These are phyloP conservation scores for Caloboletus inedulis DNA, from an alignment of 1,284 basidiomycete species.

Conservation along the genomic window DNA sequence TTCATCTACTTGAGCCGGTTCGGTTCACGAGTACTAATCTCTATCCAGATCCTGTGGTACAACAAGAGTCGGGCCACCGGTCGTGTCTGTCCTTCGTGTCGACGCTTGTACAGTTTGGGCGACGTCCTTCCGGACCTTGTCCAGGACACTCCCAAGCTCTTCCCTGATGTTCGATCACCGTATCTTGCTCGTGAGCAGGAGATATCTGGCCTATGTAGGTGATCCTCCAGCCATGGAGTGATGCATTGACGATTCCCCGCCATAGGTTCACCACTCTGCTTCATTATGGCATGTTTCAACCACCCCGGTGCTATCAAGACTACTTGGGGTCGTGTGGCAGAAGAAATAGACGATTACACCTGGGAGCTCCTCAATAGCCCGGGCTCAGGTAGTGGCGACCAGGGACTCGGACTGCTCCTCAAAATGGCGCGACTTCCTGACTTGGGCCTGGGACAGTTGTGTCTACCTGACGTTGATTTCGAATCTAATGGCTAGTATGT, in stretches of 20 bases:
- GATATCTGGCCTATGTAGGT: conserved; percentile 72
- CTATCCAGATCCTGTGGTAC: conserved; percentile 75
- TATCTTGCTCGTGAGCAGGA: conserved; percentile 58
- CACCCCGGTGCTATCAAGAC: conserved; percentile 61
- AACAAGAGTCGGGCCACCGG: conserved; percentile 69
- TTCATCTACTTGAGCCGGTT: conserved; percentile 16
- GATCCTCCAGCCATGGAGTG: neutral
- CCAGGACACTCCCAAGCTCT: conserved; percentile 29
- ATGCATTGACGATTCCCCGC: conserved; percentile 2
- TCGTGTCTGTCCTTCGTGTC: conserved; percentile 73
- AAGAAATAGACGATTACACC: conserved; percentile 63
- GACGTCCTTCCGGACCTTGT: conserved; percentile 54
- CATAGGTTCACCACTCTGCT: conserved; percentile 71
- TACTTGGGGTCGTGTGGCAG: conserved; percentile 65
- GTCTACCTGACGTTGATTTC: conserved; percentile 43
- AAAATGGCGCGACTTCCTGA: conserved; percentile 74
- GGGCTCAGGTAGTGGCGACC: conserved; percentile 40
- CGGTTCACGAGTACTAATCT: neutral
- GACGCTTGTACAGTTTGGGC: conserved; percentile 64
- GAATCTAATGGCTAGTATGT: conserved; percentile 18
- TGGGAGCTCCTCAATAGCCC: conserved; percentile 59
- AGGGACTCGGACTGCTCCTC: conserved; percentile 61
- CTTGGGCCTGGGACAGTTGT: conserved; percentile 68
- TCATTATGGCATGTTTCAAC: conserved; percentile 65
- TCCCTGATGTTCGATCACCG: conserved; percentile 35